phyloP scores from a whole-genome alignment of 225 moss, liverwort and hornwort genomes.

The Pseudoscleropodium purum region DNA sequence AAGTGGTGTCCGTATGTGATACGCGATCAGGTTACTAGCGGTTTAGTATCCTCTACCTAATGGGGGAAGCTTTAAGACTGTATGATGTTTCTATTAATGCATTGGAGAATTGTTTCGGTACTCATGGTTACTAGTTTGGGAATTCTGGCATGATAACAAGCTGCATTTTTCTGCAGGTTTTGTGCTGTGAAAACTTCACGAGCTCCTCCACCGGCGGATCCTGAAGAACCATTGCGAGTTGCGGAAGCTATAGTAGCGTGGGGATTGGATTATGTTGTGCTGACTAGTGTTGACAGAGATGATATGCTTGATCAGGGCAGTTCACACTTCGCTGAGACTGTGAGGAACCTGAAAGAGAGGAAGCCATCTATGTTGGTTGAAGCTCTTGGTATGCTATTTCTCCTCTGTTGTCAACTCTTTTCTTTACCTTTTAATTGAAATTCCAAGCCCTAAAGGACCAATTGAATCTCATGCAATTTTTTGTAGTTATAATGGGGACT shows the following conservation, averaged over 20 bases:
- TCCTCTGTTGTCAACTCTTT: neutral
- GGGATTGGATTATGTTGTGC: slow-evolving; percentile 95
- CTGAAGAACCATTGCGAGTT: slow-evolving; percentile 75
- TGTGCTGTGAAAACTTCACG: slow-evolving; percentile 98
- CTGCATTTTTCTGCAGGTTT: slow-evolving; percentile 49
- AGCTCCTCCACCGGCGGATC: slow-evolving; percentile 87
- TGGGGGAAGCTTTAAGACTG: neutral
- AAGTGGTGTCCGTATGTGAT: neutral
- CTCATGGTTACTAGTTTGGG: neutral
- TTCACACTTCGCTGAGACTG: slow-evolving; percentile 92
- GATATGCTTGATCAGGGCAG: slow-evolving; percentile 94
- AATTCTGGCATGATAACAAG: neutral
- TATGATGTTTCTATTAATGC: neutral
- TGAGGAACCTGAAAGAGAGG: slow-evolving; percentile 63
- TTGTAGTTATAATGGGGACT: neutral
- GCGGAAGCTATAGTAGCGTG: slow-evolving; percentile 93
- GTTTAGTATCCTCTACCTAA: neutral
- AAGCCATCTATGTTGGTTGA: slow-evolving; percentile 96
- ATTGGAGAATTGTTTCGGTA: neutral
- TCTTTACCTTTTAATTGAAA: neutral
- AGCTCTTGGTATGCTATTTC: slow-evolving; percentile 66
- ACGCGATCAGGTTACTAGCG: neutral
- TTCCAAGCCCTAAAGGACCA: neutral
- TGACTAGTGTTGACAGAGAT: slow-evolving; percentile 96
- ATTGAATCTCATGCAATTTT: neutral